phyloP scores from a whole-genome alignment of 2,329 filamentous ascomycete species.

The Colletotrichum endophyticum region DNA sequence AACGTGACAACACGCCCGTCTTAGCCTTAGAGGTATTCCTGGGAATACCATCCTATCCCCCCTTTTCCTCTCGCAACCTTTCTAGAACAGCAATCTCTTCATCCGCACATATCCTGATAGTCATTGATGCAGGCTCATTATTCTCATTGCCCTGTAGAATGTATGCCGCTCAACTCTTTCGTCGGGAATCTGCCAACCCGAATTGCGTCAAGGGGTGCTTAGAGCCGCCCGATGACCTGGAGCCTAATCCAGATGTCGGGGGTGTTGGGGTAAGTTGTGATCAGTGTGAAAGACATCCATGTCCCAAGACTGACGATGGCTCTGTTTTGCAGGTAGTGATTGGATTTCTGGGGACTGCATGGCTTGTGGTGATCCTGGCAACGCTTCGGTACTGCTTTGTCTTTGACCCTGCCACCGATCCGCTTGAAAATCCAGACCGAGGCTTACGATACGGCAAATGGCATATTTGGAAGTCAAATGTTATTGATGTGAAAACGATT shows the following conservation, averaged over 20 bases:
- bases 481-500: not conserved
- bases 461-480: not conserved
- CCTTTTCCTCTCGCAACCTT: no score
- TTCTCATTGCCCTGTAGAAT: no score
- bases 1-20: no score
- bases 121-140: no score
- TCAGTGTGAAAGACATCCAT: not conserved
- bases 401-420: not conserved
- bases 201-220: not conserved
- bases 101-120: no score
- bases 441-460: no score
- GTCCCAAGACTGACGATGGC: not conserved
- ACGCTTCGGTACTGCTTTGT: not conserved
- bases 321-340: not conserved
- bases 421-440: not conserved
- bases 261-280: not conserved
- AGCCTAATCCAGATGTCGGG: not conserved
- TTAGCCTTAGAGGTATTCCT: no score
- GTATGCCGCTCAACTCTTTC: not conserved
- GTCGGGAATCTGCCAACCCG: not conserved
- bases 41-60: no score
- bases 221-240: not conserved
- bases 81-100: no score
- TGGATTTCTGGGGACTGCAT: not conserved
- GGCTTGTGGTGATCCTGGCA: not conserved